These are phyloP conservation scores for Pelargonium myrrhifolium DNA, from an alignment of 441 rosid genomes.

Conservation along the genomic window DNA sequence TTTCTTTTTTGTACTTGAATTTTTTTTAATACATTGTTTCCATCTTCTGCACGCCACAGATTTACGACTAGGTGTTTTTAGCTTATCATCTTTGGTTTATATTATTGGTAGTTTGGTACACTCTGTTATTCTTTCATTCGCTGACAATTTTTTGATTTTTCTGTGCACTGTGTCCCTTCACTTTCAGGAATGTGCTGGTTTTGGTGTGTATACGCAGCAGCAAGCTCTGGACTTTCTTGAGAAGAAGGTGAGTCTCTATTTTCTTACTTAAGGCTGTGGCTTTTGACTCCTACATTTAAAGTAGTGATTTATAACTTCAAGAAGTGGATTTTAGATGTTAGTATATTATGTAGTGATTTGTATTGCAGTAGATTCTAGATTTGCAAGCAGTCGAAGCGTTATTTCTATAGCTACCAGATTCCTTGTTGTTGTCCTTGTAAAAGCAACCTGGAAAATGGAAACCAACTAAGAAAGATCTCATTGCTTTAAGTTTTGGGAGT, in stretches of 20 bases:
- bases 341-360: neutral
- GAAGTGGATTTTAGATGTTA: neutral
- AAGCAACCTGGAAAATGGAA: too few relatives aligned
- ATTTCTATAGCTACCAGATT: too few relatives aligned
- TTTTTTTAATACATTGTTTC: neutral
- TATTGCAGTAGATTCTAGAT: too few relatives aligned
- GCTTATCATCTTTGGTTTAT: too few relatives aligned
- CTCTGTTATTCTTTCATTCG: neutral
- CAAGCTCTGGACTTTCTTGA: slow-evolving; percentile 80
- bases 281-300: neutral
- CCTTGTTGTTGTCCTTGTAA: too few relatives aligned
- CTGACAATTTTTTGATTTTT: too few relatives aligned
- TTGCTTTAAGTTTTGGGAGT: too few relatives aligned
- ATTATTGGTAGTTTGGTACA: too few relatives aligned
- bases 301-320: neutral
- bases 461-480: too few relatives aligned
- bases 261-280: neutral
- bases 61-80: neutral
- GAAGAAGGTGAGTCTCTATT: slow-evolving; percentile 41
- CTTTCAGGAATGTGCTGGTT: slow-evolving; percentile 72
- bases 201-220: slow-evolving; percentile 45
- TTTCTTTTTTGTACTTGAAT: too few relatives aligned
- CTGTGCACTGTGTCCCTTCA: slow-evolving; percentile 15
- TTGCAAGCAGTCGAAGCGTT: too few relatives aligned
- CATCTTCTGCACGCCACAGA: neutral